Base-by-base conservation (phyloP, 2,329 filamentous ascomycete species). In the Xylariaceae sp. region DNA sequence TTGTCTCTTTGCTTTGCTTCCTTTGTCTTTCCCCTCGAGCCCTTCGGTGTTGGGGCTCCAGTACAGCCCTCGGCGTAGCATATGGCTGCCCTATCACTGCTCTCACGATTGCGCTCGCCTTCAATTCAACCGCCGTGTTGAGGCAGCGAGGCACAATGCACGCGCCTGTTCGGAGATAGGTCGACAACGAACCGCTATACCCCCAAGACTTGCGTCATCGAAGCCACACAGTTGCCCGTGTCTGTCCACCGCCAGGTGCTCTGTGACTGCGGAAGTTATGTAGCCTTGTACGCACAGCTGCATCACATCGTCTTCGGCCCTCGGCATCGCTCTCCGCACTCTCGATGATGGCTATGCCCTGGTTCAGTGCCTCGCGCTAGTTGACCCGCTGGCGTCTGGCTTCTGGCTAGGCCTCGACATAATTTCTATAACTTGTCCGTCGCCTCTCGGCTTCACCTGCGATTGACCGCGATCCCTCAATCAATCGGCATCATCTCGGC, bases 201-300 rank as follows among this genome's bases (percentile, higher is more conserved):
- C 15, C 18, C 66, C 64, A 64, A 65, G 65, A 61, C 57, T 62
- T 70, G 67, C 67, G 67, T 70, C 67, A 68, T 68, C 65, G 64
- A 65, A 56, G 61, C 56, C 53, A 57, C 55, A 61, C 8, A 41
- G 37, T 53, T 54, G 56, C 60, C 60, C 45, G 57, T 53, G 55
- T 60, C 61, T 30, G 51, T 47, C 53, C 41, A 53, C 55, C 53
- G 51, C 56, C 45, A 13, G 51, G 39, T 41, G 37, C 11, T 47
- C 55, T n/a, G 54, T 50, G 51, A 23, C 56, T 50, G 30, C 30
- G 39, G 53, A 41, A n/a, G 30, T 39, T 11, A 17, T 51, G 45
- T 17, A 58, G 35, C 35, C 47, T 56, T 18, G 55, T 15, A 23
- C 51, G 56, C 53, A 17, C 51, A 49, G 39, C 45, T 56, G 47